These are phyloP conservation scores for Solanum sparsipilum DNA, from an alignment of 257 asterid species.

Conservation along the genomic window DNA sequence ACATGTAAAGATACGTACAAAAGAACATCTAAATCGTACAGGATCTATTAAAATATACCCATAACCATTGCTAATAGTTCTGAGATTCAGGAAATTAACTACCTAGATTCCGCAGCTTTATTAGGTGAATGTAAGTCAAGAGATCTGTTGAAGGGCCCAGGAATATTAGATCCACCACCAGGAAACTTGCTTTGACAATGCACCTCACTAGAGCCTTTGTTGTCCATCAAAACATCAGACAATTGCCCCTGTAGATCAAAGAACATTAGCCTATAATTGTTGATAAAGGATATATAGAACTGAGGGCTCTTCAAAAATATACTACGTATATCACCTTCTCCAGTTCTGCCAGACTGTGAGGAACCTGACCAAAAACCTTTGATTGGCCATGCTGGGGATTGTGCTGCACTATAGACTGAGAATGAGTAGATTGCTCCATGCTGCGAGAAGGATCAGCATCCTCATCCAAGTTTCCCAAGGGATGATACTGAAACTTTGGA, in stretches of 20 bases:
- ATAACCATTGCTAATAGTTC: neutral
- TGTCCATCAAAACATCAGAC: slow-evolving; percentile 34
- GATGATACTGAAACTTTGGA: slow-evolving; percentile 79
- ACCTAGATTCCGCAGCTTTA: slow-evolving; percentile 49
- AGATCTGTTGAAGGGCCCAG: slow-evolving; percentile 32
- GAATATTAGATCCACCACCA: slow-evolving; percentile 22
- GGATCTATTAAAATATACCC: neutral
- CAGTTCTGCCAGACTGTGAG: slow-evolving; percentile 18
- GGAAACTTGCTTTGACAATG: slow-evolving; percentile 26
- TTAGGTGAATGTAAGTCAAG: slow-evolving; percentile 25
- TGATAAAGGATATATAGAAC: neutral
- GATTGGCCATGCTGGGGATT: slow-evolving; percentile 42
- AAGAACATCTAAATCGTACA: neutral
- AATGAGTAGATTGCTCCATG: slow-evolving; percentile 36
- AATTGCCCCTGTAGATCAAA: slow-evolving; percentile 41
- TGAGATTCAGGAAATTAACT: neutral
- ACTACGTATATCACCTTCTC: slow-evolving; percentile 35
- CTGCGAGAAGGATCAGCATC: slow-evolving; percentile 35
- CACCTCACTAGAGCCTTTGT: slow-evolving; percentile 27
- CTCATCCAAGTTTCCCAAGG: slow-evolving; percentile 77
- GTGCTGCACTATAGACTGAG: slow-evolving; percentile 25
- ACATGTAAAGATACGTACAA: neutral
- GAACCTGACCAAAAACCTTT: slow-evolving; percentile 39
- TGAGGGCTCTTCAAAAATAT: neutral
- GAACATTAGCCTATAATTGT: slow-evolving; percentile 2